Evolutionary conservation across 2,329 filamentous ascomycete genomes (phyloP).

Genomic region (Fusarium citri): DNA sequence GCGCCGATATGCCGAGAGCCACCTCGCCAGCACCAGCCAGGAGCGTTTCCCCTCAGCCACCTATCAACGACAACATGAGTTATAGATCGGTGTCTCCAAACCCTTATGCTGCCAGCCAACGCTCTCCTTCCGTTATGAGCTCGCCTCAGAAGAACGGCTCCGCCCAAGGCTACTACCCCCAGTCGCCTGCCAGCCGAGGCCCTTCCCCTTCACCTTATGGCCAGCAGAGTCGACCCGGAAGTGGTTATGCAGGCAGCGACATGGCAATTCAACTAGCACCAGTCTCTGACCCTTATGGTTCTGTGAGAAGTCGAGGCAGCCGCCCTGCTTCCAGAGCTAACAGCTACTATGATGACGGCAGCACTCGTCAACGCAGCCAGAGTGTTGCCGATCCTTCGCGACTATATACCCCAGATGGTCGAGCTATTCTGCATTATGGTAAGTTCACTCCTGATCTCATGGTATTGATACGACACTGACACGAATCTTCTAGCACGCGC

Average conservation of each 20-base stretch:
- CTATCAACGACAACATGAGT: slow-evolving; percentile 57
- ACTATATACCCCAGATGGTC: slow-evolving; percentile 86
- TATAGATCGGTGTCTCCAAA: slow-evolving; percentile 71
- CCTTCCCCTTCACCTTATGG: slow-evolving; percentile 62
- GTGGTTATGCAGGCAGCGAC: slow-evolving; percentile 62
- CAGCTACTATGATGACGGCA: slow-evolving; percentile 66
- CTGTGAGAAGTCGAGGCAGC: slow-evolving; percentile 63
- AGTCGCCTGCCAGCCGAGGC: slow-evolving; percentile 62
- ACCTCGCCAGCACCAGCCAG: slow-evolving; percentile 77
- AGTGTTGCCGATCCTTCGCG: slow-evolving; percentile 86
- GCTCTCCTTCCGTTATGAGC: slow-evolving; percentile 54
- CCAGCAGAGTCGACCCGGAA: slow-evolving; percentile 62
- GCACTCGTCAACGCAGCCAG: slow-evolving; percentile 75
- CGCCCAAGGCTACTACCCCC: slow-evolving; percentile 63
- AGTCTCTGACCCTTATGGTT: slow-evolving; percentile 69
- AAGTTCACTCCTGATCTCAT: slow-evolving; percentile 58
- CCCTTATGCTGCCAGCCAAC: slow-evolving; percentile 63
- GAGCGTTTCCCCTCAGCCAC: slow-evolving; percentile 71
- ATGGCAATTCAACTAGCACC: slow-evolving; percentile 78
- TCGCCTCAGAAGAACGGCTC: slow-evolving; percentile 59
- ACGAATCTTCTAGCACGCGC: slow-evolving; percentile 75
- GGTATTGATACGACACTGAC: slow-evolving; percentile 35
- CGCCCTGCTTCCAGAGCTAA: slow-evolving; percentile 64
- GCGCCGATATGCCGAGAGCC: slow-evolving; percentile 68
- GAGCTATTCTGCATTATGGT: slow-evolving; percentile 94